These are phyloP conservation scores for Saposhnikovia divaricata DNA, from an alignment of 129 eudicot species.

Conservation along the genomic window DNA sequence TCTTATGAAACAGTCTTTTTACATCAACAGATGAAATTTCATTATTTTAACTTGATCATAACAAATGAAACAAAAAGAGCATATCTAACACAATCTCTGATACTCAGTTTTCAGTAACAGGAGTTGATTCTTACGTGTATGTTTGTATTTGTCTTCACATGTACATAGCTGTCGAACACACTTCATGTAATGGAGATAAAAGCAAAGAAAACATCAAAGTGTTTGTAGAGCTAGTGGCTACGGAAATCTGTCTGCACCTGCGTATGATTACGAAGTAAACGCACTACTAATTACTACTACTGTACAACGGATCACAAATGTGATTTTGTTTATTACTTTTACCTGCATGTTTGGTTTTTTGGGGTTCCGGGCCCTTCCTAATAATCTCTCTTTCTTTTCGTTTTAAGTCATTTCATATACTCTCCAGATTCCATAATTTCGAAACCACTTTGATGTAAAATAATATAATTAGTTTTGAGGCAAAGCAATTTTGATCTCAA, in stretches of 20 bases:
- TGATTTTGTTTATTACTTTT: slow-evolving; percentile 4
- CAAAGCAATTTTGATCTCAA: too few relatives aligned
- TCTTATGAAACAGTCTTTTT: neutral
- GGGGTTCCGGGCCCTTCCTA: neutral
- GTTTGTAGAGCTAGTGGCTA: neutral
- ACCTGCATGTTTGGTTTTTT: slow-evolving; percentile 4
- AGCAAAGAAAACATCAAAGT: neutral
- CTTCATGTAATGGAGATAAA: neutral
- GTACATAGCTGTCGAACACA: neutral
- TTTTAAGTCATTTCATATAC: neutral
- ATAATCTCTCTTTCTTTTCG: neutral
- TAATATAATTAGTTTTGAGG: too few relatives aligned
- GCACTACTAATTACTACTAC: neutral
- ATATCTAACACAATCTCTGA: slow-evolving; percentile 8
- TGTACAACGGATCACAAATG: slow-evolving; percentile 1
- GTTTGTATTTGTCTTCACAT: slow-evolving; percentile 8
- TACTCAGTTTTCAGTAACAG: slow-evolving; percentile 5
- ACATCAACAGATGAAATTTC: neutral
- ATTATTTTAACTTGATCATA: neutral
- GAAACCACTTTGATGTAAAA: too few relatives aligned
- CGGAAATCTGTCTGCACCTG: neutral
- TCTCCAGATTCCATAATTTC: neutral
- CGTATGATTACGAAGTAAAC: neutral
- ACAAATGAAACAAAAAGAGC: slow-evolving; percentile 13
- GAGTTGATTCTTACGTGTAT: neutral